Percentiles rank a stretch among this genome's conserved stretches.
Evolutionary conservation across 164 flowering plant genomes (phyloP).

Genomic region (Vitis riparia): DNA sequence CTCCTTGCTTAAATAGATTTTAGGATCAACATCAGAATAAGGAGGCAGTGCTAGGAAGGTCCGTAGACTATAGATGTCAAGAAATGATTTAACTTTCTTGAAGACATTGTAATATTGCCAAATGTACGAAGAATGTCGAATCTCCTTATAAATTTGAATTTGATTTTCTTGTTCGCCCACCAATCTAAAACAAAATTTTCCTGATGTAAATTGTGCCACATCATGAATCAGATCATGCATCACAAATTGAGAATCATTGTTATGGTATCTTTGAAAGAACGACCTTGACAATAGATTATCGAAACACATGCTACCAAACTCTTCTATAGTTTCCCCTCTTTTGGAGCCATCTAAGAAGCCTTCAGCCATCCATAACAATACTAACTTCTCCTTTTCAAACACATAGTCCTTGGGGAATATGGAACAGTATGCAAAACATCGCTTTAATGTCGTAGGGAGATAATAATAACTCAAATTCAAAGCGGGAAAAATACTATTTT

Average conservation of each 20-base stretch:
- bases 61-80: not conserved
- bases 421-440: constrained; percentile 9
- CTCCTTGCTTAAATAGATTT: too few species aligned
- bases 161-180: not conserved
- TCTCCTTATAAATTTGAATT: too few species aligned
- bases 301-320: not conserved
- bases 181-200: too few species aligned
- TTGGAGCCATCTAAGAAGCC: not conserved
- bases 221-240: constrained; percentile 9
- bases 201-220: not conserved
- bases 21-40: too few species aligned
- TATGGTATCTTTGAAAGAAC: not conserved
- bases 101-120: too few species aligned
- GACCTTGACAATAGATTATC: not conserved
- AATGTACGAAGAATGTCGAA: not conserved
- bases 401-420: constrained; percentile 9
- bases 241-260: not conserved
- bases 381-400: not conserved
- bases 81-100: not conserved
- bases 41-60: too few species aligned
- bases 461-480: not conserved
- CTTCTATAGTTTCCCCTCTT: not conserved
- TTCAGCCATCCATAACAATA: constrained; percentile 9
- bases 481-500: not conserved
- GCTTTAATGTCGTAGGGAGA: not conserved